phyloP scores from a whole-genome alignment of 2,329 filamentous ascomycete species.

The Curvularia hawaiiensis region DNA sequence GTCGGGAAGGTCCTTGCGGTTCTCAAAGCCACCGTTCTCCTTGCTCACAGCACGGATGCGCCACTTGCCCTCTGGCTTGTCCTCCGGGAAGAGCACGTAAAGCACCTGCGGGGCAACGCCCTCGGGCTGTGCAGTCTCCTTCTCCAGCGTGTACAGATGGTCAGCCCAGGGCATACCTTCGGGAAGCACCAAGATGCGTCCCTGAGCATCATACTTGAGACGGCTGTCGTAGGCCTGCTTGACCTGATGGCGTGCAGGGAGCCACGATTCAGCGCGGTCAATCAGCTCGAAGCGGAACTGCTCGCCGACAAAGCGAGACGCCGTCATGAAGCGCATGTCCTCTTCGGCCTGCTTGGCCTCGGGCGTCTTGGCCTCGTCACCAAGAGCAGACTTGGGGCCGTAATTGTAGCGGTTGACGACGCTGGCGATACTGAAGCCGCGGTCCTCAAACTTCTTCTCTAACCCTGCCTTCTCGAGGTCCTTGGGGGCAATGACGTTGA shows the following conservation, averaged over 20 bases:
- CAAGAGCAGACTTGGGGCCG: constrained; percentile 54
- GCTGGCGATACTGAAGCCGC: constrained; percentile 82
- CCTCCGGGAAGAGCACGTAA: constrained; percentile 92
- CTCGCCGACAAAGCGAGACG: constrained; percentile 83
- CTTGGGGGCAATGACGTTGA: constrained; percentile 77
- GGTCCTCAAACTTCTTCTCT: constrained; percentile 81
- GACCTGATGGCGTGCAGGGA: constrained; percentile 84
- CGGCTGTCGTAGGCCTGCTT: constrained; percentile 75
- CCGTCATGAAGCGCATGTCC: constrained; percentile 77
- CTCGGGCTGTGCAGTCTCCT: constrained; percentile 52
- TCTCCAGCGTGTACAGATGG: constrained; percentile 87
- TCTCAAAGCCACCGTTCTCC: constrained; percentile 84
- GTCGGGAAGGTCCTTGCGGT: constrained; percentile 88
- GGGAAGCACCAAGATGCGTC: constrained; percentile 78
- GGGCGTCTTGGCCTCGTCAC: constrained; percentile 36
- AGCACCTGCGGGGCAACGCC: constrained; percentile 64
- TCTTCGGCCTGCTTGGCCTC: constrained; percentile 69
- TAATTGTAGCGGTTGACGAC: constrained; percentile 88
- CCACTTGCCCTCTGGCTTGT: constrained; percentile 80
- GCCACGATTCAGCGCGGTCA: constrained; percentile 77
- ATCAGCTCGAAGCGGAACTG: constrained; percentile 83
- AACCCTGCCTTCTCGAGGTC: constrained; percentile 72
- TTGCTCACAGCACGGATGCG: constrained; percentile 91
- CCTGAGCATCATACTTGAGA: constrained; percentile 69
- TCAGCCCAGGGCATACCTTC: constrained; percentile 94